Percentiles rank a stretch among this genome's conserved stretches.
Conservation (phyloP, 768 basidiomycete species). For the Boletus tylopilopsis region DNA sequence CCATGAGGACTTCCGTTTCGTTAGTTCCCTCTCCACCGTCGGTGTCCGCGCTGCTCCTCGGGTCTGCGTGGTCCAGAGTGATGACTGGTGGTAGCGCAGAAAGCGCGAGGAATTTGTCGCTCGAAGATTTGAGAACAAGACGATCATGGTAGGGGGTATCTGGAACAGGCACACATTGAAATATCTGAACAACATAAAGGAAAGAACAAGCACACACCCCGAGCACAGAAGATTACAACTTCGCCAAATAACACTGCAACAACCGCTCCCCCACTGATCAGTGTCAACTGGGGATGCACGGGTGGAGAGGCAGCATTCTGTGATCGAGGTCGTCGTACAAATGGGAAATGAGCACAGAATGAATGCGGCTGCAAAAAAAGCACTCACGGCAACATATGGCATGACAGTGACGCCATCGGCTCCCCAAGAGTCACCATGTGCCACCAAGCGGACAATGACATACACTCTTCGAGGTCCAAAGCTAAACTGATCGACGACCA, state of each 20-base stretch:
- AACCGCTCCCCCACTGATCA: slow-evolving; percentile 56
- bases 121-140: slow-evolving; percentile 65
- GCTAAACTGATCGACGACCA: slow-evolving; percentile 37
- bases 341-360: neutral
- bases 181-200: neutral
- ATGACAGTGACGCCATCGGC: slow-evolving; percentile 46
- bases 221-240: slow-evolving; percentile 66
- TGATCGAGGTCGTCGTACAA: neutral
- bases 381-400: slow-evolving; percentile 72
- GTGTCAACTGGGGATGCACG: slow-evolving; percentile 65
- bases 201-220: slow-evolving; percentile 38
- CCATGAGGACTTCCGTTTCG: slow-evolving; percentile 25
- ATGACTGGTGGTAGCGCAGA: slow-evolving; percentile 39
- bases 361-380: neutral
- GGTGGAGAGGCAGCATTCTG: slow-evolving; percentile 68
- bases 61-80: slow-evolving; percentile 18
- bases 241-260: slow-evolving; percentile 72
- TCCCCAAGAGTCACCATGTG: slow-evolving; percentile 25
- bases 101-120: slow-evolving; percentile 68
- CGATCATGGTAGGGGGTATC: slow-evolving; percentile 71
- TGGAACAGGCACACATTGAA: slow-evolving; percentile 24
- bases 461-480: slow-evolving; percentile 58
- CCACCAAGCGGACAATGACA: slow-evolving; percentile 49
- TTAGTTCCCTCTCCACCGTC: slow-evolving; percentile 3
- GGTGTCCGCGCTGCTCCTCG: slow-evolving; percentile 7